A percentile compares a stretch with the other conserved stretches of the same genome.
Conservation (phyloP, 805 yeast species). For the Zygotorulaspora chibaensis region DNA sequence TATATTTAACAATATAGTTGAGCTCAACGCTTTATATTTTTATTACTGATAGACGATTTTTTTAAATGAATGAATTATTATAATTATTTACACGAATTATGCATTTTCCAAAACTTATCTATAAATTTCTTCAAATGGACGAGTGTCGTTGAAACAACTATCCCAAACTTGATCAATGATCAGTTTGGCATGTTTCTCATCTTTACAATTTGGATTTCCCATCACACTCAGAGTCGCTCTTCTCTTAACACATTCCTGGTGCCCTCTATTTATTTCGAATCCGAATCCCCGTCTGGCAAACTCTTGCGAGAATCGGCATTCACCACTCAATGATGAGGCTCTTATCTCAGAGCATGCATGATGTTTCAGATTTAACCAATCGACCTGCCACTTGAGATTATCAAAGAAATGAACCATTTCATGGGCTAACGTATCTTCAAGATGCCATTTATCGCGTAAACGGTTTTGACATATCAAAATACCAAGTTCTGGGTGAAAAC, state of each 20-base stretch:
- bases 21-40: background rate
- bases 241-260: slow-evolving; percentile 85
- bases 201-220: slow-evolving; percentile 80
- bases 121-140: slow-evolving; percentile 93
- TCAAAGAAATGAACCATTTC: slow-evolving; percentile 94
- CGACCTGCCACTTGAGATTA: slow-evolving; percentile 79
- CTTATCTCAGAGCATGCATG: slow-evolving; percentile 97
- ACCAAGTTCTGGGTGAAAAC: slow-evolving; percentile 88
- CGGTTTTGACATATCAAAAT: slow-evolving; percentile 83
- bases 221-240: slow-evolving; percentile 80
- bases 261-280: slow-evolving; percentile 66
- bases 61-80: background rate
- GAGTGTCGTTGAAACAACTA: slow-evolving; percentile 87
- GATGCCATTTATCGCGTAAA: slow-evolving; percentile 65
- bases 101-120: slow-evolving; percentile 39
- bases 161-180: slow-evolving; percentile 87
- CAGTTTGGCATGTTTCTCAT: slow-evolving; percentile 65
- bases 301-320: slow-evolving; percentile 87
- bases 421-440: slow-evolving; percentile 89
- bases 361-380: slow-evolving; percentile 79
- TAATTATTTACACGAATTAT: slow-evolving; percentile 4
- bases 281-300: slow-evolving; percentile 44
- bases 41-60: background rate
- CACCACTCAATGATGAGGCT: slow-evolving; percentile 90
- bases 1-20: slow-evolving; percentile 67